phyloP scores from a whole-genome alignment of 805 yeast genomes.

The Yarrowia phangngaensis region DNA sequence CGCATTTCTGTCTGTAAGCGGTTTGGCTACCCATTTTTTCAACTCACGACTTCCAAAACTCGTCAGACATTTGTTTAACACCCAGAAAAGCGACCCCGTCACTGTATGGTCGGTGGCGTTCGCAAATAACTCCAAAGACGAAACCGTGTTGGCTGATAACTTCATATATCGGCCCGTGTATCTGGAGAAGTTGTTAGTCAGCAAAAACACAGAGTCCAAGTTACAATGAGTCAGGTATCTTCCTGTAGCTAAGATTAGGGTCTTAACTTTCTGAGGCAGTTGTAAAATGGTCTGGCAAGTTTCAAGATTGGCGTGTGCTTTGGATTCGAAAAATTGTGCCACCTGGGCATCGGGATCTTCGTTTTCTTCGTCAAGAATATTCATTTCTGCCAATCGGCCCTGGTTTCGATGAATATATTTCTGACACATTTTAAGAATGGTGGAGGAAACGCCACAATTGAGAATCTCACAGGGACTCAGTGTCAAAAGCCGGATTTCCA shows the following conservation, averaged over 20 bases:
- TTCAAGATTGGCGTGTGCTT: conserved; percentile 8
- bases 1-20: conserved; percentile 52
- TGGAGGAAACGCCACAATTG: conserved; percentile 43
- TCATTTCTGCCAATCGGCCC: conserved; percentile 19
- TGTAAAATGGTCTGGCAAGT: conserved; percentile 16
- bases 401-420: conserved; percentile 5
- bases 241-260: conserved; percentile 48
- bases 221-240: conserved; percentile 60
- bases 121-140: conserved; percentile 68
- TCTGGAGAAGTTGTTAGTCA: conserved; percentile 49
- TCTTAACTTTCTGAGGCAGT: conserved; percentile 35
- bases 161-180: conserved; percentile 53
- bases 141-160: conserved; percentile 61
- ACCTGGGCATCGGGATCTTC: conserved; percentile 4
- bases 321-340: not conserved
- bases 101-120: conserved; percentile 55
- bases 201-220: conserved; percentile 53
- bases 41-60: conserved; percentile 67
- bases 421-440: conserved; percentile 36
- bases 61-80: conserved; percentile 76
- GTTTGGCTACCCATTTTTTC: conserved; percentile 69
- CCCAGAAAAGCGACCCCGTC: conserved; percentile 73
- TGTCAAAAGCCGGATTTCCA: conserved; percentile 71
- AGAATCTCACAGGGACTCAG: conserved; percentile 75
- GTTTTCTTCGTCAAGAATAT: conserved; percentile 8